phyloP scores from a whole-genome alignment of 768 basidiomycete species.

The Rhizopogon roseolus region DNA sequence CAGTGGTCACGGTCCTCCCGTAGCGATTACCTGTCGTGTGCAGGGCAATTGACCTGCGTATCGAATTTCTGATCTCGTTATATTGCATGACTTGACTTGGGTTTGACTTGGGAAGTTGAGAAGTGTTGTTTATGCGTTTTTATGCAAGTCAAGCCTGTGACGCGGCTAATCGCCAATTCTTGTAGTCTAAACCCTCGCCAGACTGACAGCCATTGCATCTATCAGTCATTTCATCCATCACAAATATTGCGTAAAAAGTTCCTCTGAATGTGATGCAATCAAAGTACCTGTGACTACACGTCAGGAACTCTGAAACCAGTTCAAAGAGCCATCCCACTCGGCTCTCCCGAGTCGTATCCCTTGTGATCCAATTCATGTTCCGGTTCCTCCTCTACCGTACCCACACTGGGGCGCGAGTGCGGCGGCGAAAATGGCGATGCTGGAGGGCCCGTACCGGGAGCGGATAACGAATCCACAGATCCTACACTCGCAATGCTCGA shows the following conservation, averaged over 20 bases:
- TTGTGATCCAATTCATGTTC: conserved; percentile 14
- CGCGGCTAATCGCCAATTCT: too few relatives aligned
- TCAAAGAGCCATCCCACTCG: conserved; percentile 28
- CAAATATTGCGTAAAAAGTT: not conserved
- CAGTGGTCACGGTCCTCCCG: too few relatives aligned
- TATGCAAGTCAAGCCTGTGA: too few relatives aligned
- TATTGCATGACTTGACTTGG: not conserved
- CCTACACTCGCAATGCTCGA: conserved; percentile 18
- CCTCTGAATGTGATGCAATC: not conserved
- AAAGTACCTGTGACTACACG: not conserved
- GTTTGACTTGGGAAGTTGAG: not conserved
- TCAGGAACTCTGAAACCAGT: not conserved
- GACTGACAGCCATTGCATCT: too few relatives aligned
- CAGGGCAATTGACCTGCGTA: too few relatives aligned
- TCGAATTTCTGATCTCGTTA: too few relatives aligned
- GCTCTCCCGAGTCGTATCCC: conserved; percentile 12
- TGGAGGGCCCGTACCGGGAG: conserved; percentile 4
- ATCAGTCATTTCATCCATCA: not conserved
- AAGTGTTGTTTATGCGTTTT: too few relatives aligned
- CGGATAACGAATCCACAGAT: conserved; percentile 18
- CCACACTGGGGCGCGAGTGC: conserved; percentile 13
- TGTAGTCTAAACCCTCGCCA: too few relatives aligned
- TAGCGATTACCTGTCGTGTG: too few relatives aligned
- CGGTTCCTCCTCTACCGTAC: conserved; percentile 20
- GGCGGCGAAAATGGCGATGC: conserved; percentile 9